Base-by-base conservation (phyloP, 2,329 filamentous ascomycete species). In the Chaetomium strumarium region DNA sequence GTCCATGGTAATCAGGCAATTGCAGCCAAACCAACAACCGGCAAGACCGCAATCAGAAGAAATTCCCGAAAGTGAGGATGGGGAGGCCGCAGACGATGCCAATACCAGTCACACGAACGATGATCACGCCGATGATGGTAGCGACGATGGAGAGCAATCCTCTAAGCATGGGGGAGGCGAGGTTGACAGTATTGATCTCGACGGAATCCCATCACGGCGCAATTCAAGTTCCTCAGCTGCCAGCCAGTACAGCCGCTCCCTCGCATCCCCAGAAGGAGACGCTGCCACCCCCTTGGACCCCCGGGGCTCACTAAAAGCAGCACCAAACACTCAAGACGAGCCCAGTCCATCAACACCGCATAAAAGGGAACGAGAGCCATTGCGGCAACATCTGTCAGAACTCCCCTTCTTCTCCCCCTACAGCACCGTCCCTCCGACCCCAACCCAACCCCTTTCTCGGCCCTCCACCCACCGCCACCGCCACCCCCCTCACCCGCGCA, bases 21-120 rank as follows among this genome's bases (percentile, higher is more conserved):
- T 53, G 19, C 54, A 42, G 19, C 37, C 19, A 29, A 38, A 50
- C 4, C 47, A 33, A 17, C 43, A 37, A 10, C 14, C 36, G 14
- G 8, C 49, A 40, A 46, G 50, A 33, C n/a, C 24, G 4, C 38
- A 36, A 4, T 46, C 48, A 3, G 40, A 49, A 13, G 55, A 56
- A 11, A 51, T 56, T 17, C 51, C 55, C 3, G 55, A 53, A 43
- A 56, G 55, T 29, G 55, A 53, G 5, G 53, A 52, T 8, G 34
- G n/a, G 2, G 34, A 37, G 34, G 34, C 7, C 12, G 12, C 6
- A 16, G 13, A 24, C 24, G 24, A 24, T 24, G 24, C 24, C 24
- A 24, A n/a, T 12, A 4, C 34, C 13, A 16, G 34, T 16, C 13
- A n/a, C 34, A 37, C 7, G 5, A 30, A 38, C 30, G 43, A 31